Base-by-base conservation (phyloP, 2,329 filamentous ascomycete species). In the Fusarium incarnatum region DNA sequence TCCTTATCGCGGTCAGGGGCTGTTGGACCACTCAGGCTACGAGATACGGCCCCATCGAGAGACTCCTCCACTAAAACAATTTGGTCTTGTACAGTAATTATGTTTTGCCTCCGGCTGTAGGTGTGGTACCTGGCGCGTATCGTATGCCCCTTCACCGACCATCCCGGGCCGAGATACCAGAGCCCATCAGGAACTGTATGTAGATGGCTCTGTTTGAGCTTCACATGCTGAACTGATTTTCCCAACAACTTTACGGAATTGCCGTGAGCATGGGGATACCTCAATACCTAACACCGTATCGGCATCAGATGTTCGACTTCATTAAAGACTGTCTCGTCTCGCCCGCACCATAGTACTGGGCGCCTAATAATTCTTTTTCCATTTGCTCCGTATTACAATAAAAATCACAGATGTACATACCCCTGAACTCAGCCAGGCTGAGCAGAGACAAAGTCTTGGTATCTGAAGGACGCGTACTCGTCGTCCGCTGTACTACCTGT, bases 151-250 rank as follows among this genome's bases (percentile, higher is more conserved):
- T 71, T 70, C 62, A 70, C 67, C 67, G 67, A 70, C 63, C 58
- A 53, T 68, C 59, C 63, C 68, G 63, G 68, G 50, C 68, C 59
- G 67, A 70, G 63, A 68, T 60, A 68, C 41, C 47, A 53, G 56
- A 37, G 28, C 18, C 44, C 48, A 56, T 44, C 56, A 37, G 41
- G 40, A 37, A 37, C 34, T 37, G 28, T 28, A 61, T 37, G 28
- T 13, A 61, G 60, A 62, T 62, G 42, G 67, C 45, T 62, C 28
- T 56, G 45, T 46, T 54, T 46, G 46, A 57, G 23, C 58, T 70
- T 57, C 53, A 50, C 61, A 55, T 70, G 44, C 53, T 58, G 41
- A 48, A 55, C 45, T 53, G 15, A 45, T 49, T 41, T 42, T 25
- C 56, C 40, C 63, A 71, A 68, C 54, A 68, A 54, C 69, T 47